Base-by-base conservation (phyloP, 1,284 basidiomycete genomes). In the Heterobasidion irregulare region DNA sequence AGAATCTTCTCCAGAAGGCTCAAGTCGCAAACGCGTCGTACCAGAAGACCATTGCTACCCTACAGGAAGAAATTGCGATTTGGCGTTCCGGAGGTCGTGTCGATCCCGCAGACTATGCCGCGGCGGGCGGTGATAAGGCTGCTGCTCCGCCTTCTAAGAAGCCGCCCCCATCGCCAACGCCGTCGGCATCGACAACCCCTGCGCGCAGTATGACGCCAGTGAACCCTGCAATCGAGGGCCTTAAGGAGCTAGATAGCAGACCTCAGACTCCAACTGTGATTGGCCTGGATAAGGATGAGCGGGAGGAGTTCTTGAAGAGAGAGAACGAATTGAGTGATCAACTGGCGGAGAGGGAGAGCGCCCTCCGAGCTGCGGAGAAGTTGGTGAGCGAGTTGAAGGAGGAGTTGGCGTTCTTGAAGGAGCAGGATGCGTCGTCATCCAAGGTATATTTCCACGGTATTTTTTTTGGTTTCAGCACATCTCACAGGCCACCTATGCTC, bases 271-370 rank as follows among this genome's bases (percentile, higher is more conserved):
- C 94, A 13, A 92, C 89, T 15, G 84, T 87, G 41, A 79, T 91
- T 43, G 85, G 85, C 12, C 69, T 98, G 63, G 94, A 97, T 62
- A 94, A 95, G 76, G 97, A 99, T 66, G 96, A 99, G 73, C 77
- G 94, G 60, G 96, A 99, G 61, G 96, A 99, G 59, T 99, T 98
- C 80, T 73, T 99, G 70, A 86, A 85, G 68, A 76, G 96, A 57
- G 97, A 99, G 79, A 99, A 99, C 66, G 96, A 99, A 71, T 79
- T 99, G 57, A 94, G 86, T 60, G 96, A 99, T 71, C 81, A 89
- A 65, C 76, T 99, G 49, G 92, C 91, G 1, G 96, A 98, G 75
- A 93, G 82, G 75, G 95, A 98, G 75, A 85, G 86, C 43, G 79
- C 83, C 6, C 74, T 98, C 52, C 74, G 70, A 47, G 76, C 85